phyloP scores from a whole-genome alignment of 1,284 basidiomycete genomes.

The Pascua guehoae region DNA sequence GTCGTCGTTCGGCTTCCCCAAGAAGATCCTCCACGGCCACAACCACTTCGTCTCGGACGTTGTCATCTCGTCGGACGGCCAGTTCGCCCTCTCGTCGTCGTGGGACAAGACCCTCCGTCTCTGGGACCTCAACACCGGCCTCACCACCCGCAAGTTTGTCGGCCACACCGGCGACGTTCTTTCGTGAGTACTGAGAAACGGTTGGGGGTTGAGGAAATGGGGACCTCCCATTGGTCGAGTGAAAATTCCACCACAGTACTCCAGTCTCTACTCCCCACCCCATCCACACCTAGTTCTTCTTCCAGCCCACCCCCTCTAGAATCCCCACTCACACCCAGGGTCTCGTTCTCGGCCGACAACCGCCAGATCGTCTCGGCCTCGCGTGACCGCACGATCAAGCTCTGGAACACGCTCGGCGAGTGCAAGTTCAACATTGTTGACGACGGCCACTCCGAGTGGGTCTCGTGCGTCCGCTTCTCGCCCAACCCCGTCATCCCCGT shows the following conservation, averaged over 20 bases:
- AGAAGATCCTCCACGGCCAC: conserved; percentile 96
- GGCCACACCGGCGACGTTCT: conserved; percentile 98
- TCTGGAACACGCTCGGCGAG: conserved; percentile 99
- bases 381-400: conserved; percentile 95
- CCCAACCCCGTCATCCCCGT: conserved; percentile 97
- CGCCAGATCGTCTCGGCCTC: conserved; percentile 98
- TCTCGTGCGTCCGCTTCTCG: conserved; percentile 99
- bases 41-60: conserved; percentile 99
- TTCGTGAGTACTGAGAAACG: conserved; percentile 54
- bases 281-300: neutral
- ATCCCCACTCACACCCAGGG: conserved; percentile 43
- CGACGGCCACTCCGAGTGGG: conserved; percentile 96
- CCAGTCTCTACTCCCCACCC: no score
- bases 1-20: conserved; percentile 82
- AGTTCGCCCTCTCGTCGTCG: conserved; percentile 98
- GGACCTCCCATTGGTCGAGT: neutral
- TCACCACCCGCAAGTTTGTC: conserved; percentile 92
- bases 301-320: no score
- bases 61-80: conserved; percentile 96
- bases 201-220: neutral
- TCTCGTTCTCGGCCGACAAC: conserved; percentile 97
- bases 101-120: conserved; percentile 99
- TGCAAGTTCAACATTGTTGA: conserved; percentile 99
- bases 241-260: neutral
- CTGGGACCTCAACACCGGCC: conserved; percentile 96